Evolutionary conservation across 352 stramenopile genomes (phyloP), one percentile per base, ranked within the genome.

Genomic region (Pythium pectinolyticum): DNA sequence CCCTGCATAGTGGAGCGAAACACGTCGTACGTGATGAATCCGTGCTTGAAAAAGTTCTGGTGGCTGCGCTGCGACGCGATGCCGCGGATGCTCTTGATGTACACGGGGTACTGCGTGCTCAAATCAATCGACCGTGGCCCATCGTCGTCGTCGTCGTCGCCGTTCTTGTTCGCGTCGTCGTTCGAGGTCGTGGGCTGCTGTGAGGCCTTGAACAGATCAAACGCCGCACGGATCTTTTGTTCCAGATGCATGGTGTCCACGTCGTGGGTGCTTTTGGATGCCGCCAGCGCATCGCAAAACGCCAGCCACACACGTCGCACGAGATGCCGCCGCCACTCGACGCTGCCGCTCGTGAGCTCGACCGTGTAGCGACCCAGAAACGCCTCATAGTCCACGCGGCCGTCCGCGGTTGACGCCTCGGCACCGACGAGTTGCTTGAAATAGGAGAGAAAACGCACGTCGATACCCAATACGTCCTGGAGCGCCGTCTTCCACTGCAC

Each of bases 351-450:
- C 48, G 83, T 77, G 3, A 91, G 62, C 64, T 90, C 78, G 12
- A 91, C 70, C 2, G 77, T 85, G 58, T 93, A 93, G 5, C 82
- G 80, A 50, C 87, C 87, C 7, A 93, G 67, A 35, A 93, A 93
- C 12, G 74, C 79, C 49, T 85, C 74, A 62, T 91, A 93, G 61
- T 93, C 80, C 6, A 93, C 73, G 0, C 37, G 19, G 1, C 50
- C 67, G 54, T 90, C 70, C 0, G 66, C 24, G 17, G 84, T 69
- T 19, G 48, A 45, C 6, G 56, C 62, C n/a, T 75, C 63, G 8
- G 73, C 45, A 3, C 78, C 73, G 37, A 82, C 84, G 9, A 92
- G 65, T 54, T 88, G 79, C 27, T 70, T 67, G 40, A 85, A 90
- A 61, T 92, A 92, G 1, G 78, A 90, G 3, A 92, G 60, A 35